Base-by-base conservation (phyloP, 2,329 filamentous ascomycete genomes). In the Zymoseptoria brevis region DNA sequence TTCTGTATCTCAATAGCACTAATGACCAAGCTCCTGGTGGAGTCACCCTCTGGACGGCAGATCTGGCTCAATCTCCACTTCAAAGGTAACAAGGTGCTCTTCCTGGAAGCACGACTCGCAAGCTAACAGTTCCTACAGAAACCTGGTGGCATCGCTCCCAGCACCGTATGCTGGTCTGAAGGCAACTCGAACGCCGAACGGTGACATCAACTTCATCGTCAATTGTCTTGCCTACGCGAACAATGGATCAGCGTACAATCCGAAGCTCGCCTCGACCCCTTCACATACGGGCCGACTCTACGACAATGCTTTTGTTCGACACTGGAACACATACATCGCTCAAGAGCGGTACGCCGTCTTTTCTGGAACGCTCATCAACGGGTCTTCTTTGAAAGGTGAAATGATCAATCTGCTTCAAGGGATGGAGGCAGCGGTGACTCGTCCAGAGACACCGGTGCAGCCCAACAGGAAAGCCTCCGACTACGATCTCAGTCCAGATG, bases 291-390 rank as follows among this genome's bases (percentile, higher is more conserved):
- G 77, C 1, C 75, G 70, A 53, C 65, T 82, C 3, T 82, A 81
- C 64, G 78, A 78, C 19, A 77, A 75, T 8, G 72, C 81, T 19
- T 81, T 78, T 65, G 80, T 82, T 11, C 73, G 80, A 41, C 79
- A 81, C 63, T 82, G 80, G 80, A 80, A 82, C 63, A 69, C 74
- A 5, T 82, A 78, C 63, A 68, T 80, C 13, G 74, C 75, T 21
- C 75, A 76, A n/a, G 74, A 81, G 66, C 75, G 73, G 56, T 80
- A 79, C 62, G 68, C 79, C 0, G 76, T 82, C 51, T 82, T 75
- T 68, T 78, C 76, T 65, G 80, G 76, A 22, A 67, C 79, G 45
- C 69, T 82, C 30, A 56, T 29, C 21, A 59, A 54, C 50, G 58
- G 57, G 6, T 60, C 60, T 48, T 62, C 49, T 29, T 62, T 67